phyloP scores from a whole-genome alignment of 345 rosid genomes.

The Carallia brachiata region DNA sequence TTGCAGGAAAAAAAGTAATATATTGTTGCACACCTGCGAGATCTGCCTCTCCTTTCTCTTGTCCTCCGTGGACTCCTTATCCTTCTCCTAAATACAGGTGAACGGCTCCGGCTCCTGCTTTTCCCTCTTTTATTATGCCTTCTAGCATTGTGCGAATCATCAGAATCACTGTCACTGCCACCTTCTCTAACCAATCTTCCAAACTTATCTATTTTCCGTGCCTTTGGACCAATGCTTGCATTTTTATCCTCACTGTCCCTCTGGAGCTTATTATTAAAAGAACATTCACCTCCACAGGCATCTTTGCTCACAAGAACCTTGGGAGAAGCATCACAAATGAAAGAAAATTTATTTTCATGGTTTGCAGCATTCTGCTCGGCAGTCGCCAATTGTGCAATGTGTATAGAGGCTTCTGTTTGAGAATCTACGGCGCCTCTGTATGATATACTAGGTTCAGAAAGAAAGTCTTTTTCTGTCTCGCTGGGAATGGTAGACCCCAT shows the following conservation, averaged over 20 bases:
- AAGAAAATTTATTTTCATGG: slow-evolving; percentile 10
- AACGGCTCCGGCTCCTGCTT: slow-evolving; percentile 37
- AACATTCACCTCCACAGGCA: slow-evolving; percentile 17
- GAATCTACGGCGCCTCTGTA: slow-evolving; percentile 12
- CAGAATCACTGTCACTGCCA: slow-evolving; percentile 59
- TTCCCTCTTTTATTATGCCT: slow-evolving; percentile 40
- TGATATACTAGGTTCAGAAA: slow-evolving; percentile 17
- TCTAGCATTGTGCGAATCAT: slow-evolving; percentile 32
- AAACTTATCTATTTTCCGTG: slow-evolving; percentile 50
- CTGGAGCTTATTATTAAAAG: slow-evolving; percentile 19
- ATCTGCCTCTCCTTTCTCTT: slow-evolving; percentile 48
- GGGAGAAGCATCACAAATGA: slow-evolving; percentile 15
- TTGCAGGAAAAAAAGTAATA: not conserved
- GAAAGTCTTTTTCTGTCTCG: slow-evolving; percentile 21
- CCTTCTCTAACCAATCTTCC: slow-evolving; percentile 56
- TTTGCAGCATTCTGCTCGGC: slow-evolving; percentile 19
- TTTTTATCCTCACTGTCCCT: slow-evolving; percentile 30
- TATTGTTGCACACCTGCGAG: slow-evolving; percentile 42
- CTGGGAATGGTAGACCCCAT: slow-evolving; percentile 1
- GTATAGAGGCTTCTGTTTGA: slow-evolving; percentile 11
- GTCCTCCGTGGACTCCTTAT: slow-evolving; percentile 34
- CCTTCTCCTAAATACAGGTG: slow-evolving; percentile 44
- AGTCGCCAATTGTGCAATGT: slow-evolving; percentile 14
- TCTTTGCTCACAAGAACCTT: slow-evolving; percentile 26
- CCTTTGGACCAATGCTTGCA: slow-evolving; percentile 26